Evolutionary conservation across 164 flowering plant genomes (phyloP), one percentile per base, ranked within the genome.

Genomic region (Brasenia schreberi): DNA sequence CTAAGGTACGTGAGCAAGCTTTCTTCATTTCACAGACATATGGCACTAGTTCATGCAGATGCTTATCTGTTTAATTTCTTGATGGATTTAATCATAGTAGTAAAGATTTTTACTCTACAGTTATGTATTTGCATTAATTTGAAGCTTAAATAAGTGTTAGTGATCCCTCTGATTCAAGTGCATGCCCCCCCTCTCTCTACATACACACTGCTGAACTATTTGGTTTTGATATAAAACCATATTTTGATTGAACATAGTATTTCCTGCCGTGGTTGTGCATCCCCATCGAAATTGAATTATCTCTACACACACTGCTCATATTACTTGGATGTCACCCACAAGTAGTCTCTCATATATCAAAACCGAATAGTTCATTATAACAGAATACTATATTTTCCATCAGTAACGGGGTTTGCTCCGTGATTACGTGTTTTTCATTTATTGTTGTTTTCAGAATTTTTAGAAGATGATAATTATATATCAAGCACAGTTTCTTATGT

Each of bases 381-480:
- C 63, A 60, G 7, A 6, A 60, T 60, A n/a, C n/a, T 19, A 60
- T 2, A 6, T 60, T 11, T 9, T 7, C 63, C 6, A 9, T 60
- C 63, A 60, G n/a, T 60, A 7, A n/a, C 27, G 6, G 7, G 17
- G 6, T 60, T n/a, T 9, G 63, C n/a, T 9, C 63, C 63, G 9
- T 60, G 10, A 19, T 19, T 9, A 60, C 27, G 7, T 60, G 9
- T 60, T 60, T 19, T 7, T 7, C 27, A 1, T 60, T 23, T 27
- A 18, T 63, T 19, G 17, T 23, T 65, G 16, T 64, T 56, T 42
- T 56, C 77, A 84, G 87, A 83, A 84, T 63, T 84, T 84, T 65
- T 74, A 85, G 74, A 69, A 71, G 74, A 69, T 93, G 82, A 80
- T 61, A 39, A 18, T 88, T 71, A 16, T 90, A 58, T 93, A n/a